Conservation (phyloP, 768 basidiomycete genomes). For the Kwoniella dejecticola region DNA sequence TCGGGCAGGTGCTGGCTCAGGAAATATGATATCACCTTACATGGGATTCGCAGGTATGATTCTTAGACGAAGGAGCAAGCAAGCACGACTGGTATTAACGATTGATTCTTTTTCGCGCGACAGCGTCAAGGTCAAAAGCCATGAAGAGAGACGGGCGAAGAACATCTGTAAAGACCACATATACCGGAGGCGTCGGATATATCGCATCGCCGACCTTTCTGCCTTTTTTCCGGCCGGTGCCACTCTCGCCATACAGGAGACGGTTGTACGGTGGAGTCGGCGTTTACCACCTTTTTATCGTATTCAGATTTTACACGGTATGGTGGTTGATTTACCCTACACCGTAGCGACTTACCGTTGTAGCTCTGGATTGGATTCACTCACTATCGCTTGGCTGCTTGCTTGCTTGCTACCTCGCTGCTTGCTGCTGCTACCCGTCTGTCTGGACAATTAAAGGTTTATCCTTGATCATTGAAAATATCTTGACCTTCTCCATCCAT, state of each 20-base stretch:
- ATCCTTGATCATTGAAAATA: constrained; percentile 6
- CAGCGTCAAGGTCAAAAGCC: too few species aligned
- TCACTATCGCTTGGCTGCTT: constrained; percentile 5
- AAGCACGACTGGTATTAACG: too few species aligned
- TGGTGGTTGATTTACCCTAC: neutral
- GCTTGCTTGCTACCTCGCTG: constrained; percentile 3
- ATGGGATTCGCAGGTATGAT: too few species aligned
- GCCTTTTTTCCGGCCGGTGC: neutral
- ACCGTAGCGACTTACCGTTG: neutral
- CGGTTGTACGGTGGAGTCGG: neutral
- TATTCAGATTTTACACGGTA: neutral
- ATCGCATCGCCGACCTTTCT: neutral
- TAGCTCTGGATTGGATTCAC: neutral
- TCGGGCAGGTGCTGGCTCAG: too few species aligned
- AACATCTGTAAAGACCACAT: too few species aligned
- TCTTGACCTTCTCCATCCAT: constrained; percentile 15
- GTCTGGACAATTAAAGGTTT: neutral
- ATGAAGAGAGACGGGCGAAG: too few species aligned
- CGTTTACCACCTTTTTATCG: constrained; percentile 8
- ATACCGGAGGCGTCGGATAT: constrained; percentile 17
- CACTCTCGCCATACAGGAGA: neutral
- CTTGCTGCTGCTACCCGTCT: neutral
- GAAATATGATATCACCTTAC: too few species aligned
- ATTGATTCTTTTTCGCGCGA: too few species aligned
- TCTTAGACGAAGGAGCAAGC: too few species aligned